Evolutionary conservation across 2,329 filamentous ascomycete genomes (phyloP), one percentile per base, ranked within the genome.

Genomic region (Polychaeton citri): DNA sequence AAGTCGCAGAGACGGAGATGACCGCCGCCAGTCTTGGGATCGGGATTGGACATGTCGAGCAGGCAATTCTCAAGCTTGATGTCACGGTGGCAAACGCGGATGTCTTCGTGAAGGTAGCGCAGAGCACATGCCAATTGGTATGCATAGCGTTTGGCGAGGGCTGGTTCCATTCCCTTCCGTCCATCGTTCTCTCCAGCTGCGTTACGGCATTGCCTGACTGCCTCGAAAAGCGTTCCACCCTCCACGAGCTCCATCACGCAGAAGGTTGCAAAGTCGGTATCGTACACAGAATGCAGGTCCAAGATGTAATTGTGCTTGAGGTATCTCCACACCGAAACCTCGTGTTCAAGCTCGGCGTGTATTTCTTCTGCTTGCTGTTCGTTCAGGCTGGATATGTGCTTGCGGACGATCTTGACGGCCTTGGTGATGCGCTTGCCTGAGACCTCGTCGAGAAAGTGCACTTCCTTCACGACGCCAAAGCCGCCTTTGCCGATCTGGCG

Each of bases 1-100:
- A 81, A 81, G 50, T 81, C 76, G 53, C 75, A 79, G 4, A 81
- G 63, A 4, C 77, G 67, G 5, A 81, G 50, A 21, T 69, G 68
- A 6, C 72, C 74, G 12, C 69, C 65, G 24, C 69, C 61, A 1
- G 53, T 55, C 7, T 63, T 64, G 4, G 67, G 64, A 6, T 64
- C 52, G 3, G 63, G 58, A 5, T 59, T 59, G 13, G 67, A 60
- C 43, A 71, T 67, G 45, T 79, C 73, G 21, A 80, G 48, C 2
- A 81, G 66, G 44, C 75, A 79, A 44, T 81, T 81, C 49, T 81
- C 76, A 17, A 80, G 66, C 52, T 81, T 81, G 50, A 81, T 69
- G 51, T 81, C 76, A 33, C 76, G 66, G 50, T 81, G 76, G 17
- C 79, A 74, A 18, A 80, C 68, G 19, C 70, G 68, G 17, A 76